phyloP scores from a whole-genome alignment of 495 filamentous ascomycete species.

The Penicillium cosmopolitanum region DNA sequence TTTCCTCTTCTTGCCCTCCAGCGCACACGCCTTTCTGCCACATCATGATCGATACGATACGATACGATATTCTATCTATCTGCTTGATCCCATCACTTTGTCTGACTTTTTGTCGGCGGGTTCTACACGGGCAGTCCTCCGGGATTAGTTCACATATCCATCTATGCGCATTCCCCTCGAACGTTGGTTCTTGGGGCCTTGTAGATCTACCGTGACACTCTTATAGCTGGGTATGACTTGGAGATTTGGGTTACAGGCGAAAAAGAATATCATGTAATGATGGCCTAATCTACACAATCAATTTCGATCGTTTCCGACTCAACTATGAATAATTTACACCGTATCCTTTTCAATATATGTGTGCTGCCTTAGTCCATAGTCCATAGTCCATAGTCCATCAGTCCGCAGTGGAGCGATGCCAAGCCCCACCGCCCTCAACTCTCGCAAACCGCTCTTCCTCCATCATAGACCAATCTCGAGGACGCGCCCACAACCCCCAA shows the following conservation, averaged over 20 bases:
- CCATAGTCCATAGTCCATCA: too few species aligned
- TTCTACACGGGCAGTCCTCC: not conserved
- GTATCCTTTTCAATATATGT: too few species aligned
- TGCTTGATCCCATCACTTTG: constrained; percentile 25
- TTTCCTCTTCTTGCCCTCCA: constrained; percentile 31
- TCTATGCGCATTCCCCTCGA: not conserved
- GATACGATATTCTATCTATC: constrained; percentile 38
- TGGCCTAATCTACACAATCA: constrained; percentile 20
- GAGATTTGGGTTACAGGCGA: constrained; percentile 14
- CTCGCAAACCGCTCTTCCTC: constrained; percentile 21
- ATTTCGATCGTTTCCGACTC: constrained; percentile 8
- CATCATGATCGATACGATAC: constrained; percentile 31
- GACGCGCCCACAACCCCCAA: constrained; percentile 27
- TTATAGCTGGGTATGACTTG: not conserved
- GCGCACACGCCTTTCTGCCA: constrained; percentile 31
- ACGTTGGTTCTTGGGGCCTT: not conserved
- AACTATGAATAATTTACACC: too few species aligned
- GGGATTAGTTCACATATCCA: not conserved
- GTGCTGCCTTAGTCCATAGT: too few species aligned
- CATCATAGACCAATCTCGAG: constrained; percentile 12
- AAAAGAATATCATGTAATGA: constrained; percentile 29
- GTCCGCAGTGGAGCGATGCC: constrained; percentile 14
- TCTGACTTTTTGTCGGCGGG: constrained; percentile 9
- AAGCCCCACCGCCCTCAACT: constrained; percentile 30
- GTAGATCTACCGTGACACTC: constrained; percentile 14